Percentiles rank a stretch among this genome's conserved stretches.
Conservation (phyloP, 2,329 filamentous ascomycete genomes). For the Nannizziopsis arthrosporioides region DNA sequence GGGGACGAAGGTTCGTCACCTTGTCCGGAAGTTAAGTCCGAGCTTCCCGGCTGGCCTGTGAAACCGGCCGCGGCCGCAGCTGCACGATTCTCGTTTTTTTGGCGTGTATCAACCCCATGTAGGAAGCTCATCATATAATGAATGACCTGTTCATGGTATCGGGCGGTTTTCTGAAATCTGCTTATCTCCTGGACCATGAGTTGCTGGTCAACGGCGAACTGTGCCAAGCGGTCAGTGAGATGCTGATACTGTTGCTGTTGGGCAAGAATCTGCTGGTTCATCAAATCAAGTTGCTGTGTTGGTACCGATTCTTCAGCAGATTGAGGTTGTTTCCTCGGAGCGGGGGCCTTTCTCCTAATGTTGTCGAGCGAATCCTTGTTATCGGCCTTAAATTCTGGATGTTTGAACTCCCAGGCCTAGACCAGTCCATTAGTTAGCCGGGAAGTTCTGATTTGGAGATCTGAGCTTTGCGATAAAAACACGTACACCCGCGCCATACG, state of each 20-base stretch:
- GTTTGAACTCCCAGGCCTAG: slow-evolving; percentile 91
- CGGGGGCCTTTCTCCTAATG: slow-evolving; percentile 87
- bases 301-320: slow-evolving; percentile 63
- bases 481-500: slow-evolving; percentile 66
- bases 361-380: slow-evolving; percentile 96
- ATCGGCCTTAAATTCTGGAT: slow-evolving; percentile 89
- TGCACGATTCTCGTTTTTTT: slow-evolving; percentile 48
- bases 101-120: slow-evolving; percentile 52
- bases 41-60: slow-evolving; percentile 32
- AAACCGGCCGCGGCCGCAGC: slow-evolving; percentile 23
- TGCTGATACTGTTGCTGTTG: slow-evolving; percentile 87
- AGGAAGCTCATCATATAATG: slow-evolving; percentile 59
- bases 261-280: slow-evolving; percentile 77
- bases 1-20: slow-evolving; percentile 54
- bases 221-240: slow-evolving; percentile 71
- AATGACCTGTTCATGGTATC: slow-evolving; percentile 61
- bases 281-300: slow-evolving; percentile 75
- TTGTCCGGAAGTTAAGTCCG: slow-evolving; percentile 37
- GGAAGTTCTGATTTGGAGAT: not conserved
- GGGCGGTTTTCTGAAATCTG: slow-evolving; percentile 56
- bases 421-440: not conserved
- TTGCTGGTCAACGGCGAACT: slow-evolving; percentile 57
- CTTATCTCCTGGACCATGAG: slow-evolving; percentile 54
- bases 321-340: slow-evolving; percentile 62
- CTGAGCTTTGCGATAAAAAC: not conserved